Conservation (phyloP, 768 basidiomycete genomes). For the Galerina sulciceps region DNA sequence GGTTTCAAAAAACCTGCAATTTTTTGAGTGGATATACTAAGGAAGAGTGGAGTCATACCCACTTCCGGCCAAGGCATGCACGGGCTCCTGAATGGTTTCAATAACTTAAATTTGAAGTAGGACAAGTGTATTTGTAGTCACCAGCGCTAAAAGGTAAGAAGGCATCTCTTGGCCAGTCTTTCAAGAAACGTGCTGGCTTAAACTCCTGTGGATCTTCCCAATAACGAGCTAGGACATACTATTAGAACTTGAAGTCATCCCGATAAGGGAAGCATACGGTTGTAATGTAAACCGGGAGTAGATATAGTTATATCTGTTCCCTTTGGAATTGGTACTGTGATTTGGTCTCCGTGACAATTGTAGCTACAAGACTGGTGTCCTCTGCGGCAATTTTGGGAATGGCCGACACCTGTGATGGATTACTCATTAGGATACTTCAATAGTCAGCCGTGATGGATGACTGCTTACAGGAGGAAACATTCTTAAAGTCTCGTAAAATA, state of each 20-base stretch:
- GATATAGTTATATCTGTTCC: constrained; percentile 42
- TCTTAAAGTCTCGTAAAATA: constrained; percentile 54
- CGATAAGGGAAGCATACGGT: constrained; percentile 39
- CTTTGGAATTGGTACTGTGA: constrained; percentile 44
- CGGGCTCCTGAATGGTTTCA: constrained; percentile 16
- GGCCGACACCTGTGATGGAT: constrained; percentile 32
- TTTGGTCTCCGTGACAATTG: constrained; percentile 41
- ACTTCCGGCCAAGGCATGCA: constrained; percentile 29
- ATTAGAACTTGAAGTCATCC: background rate
- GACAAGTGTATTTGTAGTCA: constrained; percentile 2
- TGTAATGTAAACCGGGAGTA: constrained; percentile 50
- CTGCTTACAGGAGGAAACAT: constrained; percentile 48
- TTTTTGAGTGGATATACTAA: background rate
- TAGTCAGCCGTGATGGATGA: background rate
- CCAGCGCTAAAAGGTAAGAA: constrained; percentile 57
- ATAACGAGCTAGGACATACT: constrained; percentile 45
- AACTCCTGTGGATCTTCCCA: constrained; percentile 58
- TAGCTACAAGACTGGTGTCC: constrained; percentile 45
- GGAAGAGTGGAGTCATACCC: too few relatives aligned
- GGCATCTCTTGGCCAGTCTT: constrained; percentile 56
- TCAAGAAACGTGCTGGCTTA: constrained; percentile 51
- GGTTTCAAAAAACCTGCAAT: constrained; percentile 49
- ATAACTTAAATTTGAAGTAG: background rate
- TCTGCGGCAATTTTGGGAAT: constrained; percentile 51
- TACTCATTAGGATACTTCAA: background rate